Evolutionary conservation across 1,139 yeast species (phyloP), one percentile per base, ranked within the genome.

Genomic region (Kodamaea plutei): DNA sequence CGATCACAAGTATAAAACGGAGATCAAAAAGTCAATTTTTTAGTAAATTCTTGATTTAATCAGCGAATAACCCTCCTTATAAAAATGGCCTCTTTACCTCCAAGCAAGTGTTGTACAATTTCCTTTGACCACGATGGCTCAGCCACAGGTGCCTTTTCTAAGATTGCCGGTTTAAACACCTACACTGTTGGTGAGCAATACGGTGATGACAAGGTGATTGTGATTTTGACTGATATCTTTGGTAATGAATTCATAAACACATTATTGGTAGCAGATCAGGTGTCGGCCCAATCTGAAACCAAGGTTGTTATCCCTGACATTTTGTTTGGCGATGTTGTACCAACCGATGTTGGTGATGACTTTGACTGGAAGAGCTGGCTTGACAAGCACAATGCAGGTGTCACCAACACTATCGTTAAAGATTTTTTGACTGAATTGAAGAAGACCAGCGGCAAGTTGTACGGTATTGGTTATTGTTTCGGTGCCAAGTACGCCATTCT

Each of bases 31-130:
- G n/a, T n/a, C n/a, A n/a, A n/a, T n/a, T n/a, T n/a, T n/a, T n/a
- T n/a, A n/a, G n/a, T n/a, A n/a, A n/a, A n/a, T n/a, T n/a, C n/a
- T n/a, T n/a, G n/a, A n/a, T n/a, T n/a, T n/a, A n/a, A n/a, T n/a
- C n/a, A n/a, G n/a, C n/a, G n/a, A n/a, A n/a, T n/a, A n/a, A n/a
- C n/a, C n/a, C n/a, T n/a, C n/a, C n/a, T n/a, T n/a, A n/a, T n/a
- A n/a, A 37, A 24, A 40, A 73, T 74, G 80, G 78, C 79, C 37
- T 73, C 79, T 7, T 61, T 69, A 38, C 68, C 74, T 15, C 79
- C 79, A 38, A 64, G 68, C 23, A 28, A 25, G 17, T 50, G 54
- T 38, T 50, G 54, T 29, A 16, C 39, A 10, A 37, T 33, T 7
- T 29, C 39, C 10, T 39, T 35, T 34, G 37, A 40, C 34, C 53